Conservation (phyloP, 208 protist genomes). For the Leishmania guyanensis region DNA sequence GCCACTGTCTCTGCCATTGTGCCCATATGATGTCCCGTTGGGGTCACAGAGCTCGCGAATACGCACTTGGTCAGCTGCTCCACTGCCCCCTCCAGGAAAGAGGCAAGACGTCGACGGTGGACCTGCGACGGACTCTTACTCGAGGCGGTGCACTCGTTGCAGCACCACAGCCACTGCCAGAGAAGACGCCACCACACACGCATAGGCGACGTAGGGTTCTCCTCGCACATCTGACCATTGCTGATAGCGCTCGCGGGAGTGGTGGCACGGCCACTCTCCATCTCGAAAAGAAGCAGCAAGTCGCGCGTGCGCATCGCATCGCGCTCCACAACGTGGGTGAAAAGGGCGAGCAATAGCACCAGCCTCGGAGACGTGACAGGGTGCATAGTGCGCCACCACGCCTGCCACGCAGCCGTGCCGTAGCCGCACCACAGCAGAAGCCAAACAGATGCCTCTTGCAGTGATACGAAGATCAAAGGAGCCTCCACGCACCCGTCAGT, state of each 20-base stretch:
- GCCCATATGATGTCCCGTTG: neutral
- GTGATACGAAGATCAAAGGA: neutral
- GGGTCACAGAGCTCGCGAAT: neutral
- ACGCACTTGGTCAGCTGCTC: neutral
- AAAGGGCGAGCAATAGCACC: slow-evolving; percentile 43
- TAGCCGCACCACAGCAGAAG: slow-evolving; percentile 16
- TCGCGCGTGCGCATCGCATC: slow-evolving; percentile 40
- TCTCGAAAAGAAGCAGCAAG: slow-evolving; percentile 35
- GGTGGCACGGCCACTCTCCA: neutral
- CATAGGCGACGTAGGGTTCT: neutral
- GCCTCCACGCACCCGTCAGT: neutral
- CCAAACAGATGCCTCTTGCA: slow-evolving; percentile 7
- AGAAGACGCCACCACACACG: neutral
- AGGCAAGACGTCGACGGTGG: neutral
- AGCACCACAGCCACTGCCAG: slow-evolving; percentile 10
- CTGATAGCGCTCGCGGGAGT: neutral
- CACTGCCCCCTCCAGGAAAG: neutral
- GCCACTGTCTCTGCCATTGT: slow-evolving; percentile 2
- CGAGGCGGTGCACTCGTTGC: slow-evolving; percentile 7
- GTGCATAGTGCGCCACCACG: slow-evolving; percentile 2
- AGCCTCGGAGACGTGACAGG: slow-evolving; percentile 6
- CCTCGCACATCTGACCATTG: neutral
- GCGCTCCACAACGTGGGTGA: slow-evolving; percentile 46
- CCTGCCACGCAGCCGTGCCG: slow-evolving; percentile 7
- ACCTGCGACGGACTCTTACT: neutral